phyloP scores from a whole-genome alignment of 495 filamentous ascomycete species.

The Parmelia sp. region DNA sequence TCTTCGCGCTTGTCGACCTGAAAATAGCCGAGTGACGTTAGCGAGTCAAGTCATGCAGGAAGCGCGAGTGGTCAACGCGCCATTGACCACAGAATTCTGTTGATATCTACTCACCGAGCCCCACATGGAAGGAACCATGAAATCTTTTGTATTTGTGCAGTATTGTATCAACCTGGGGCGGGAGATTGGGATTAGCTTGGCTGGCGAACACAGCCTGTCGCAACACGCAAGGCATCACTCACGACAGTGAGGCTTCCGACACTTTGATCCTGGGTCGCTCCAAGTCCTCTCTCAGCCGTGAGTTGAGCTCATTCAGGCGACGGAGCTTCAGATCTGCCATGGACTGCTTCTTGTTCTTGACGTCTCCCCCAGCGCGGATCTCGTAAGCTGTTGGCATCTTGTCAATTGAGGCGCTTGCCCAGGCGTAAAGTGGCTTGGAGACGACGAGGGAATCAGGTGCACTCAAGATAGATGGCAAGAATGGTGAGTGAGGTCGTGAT shows the following conservation, averaged over 20 bases:
- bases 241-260: slow-evolving; percentile 91
- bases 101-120: slow-evolving; percentile 58
- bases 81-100: background rate
- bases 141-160: slow-evolving; percentile 93
- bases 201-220: background rate
- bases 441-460: background rate
- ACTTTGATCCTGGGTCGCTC: slow-evolving; percentile 92
- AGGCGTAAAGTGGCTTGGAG: slow-evolving; percentile 38
- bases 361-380: slow-evolving; percentile 53
- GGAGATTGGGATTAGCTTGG: slow-evolving; percentile 25
- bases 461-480: background rate
- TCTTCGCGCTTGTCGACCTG: slow-evolving; percentile 56
- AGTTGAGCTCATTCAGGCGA: slow-evolving; percentile 92
- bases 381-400: slow-evolving; percentile 47
- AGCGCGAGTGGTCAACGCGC: background rate
- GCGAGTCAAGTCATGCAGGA: slow-evolving; percentile 19
- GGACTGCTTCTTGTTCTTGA: slow-evolving; percentile 97
- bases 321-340: slow-evolving; percentile 97
- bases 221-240: slow-evolving; percentile 33
- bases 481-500: background rate
- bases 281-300: slow-evolving; percentile 86
- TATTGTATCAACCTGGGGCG: slow-evolving; percentile 79
- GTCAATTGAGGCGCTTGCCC: slow-evolving; percentile 29
- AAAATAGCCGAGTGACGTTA: slow-evolving; percentile 13
- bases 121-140: slow-evolving; percentile 98